Evolutionary conservation across 495 filamentous ascomycete genomes (phyloP).

Genomic region (Bathelium albidoporum): DNA sequence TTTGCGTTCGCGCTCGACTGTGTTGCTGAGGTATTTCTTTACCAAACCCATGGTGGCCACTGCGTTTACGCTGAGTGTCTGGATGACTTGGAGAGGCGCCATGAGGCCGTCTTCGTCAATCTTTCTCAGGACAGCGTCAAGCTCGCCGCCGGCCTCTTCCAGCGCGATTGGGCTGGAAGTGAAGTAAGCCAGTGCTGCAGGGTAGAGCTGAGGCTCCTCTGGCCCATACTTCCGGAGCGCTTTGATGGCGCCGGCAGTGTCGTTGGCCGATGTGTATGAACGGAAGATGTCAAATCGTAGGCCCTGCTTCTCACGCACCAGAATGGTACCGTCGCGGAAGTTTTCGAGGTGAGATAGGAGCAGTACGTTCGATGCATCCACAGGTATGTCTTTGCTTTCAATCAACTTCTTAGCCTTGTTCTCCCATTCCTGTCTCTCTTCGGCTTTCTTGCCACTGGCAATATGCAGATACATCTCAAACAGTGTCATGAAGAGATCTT

Average conservation of each 20-base stretch:
- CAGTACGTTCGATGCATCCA: slow-evolving; percentile 89
- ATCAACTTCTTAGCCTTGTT: slow-evolving; percentile 74
- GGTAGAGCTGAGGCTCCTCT: slow-evolving; percentile 84
- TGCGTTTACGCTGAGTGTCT: slow-evolving; percentile 72
- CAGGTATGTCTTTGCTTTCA: slow-evolving; percentile 67
- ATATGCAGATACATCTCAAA: slow-evolving; percentile 97
- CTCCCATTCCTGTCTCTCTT: slow-evolving; percentile 74
- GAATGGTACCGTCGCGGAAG: slow-evolving; percentile 80
- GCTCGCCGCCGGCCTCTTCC: slow-evolving; percentile 76
- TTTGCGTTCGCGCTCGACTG: slow-evolving; percentile 75
- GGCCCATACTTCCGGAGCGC: slow-evolving; percentile 85
- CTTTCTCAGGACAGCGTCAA: slow-evolving; percentile 67
- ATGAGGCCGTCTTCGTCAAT: slow-evolving; percentile 88
- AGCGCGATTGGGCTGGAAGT: slow-evolving; percentile 73
- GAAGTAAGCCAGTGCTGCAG: slow-evolving; percentile 87
- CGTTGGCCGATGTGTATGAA: slow-evolving; percentile 87
- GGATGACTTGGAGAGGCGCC: slow-evolving; percentile 93
- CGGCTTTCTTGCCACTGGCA: slow-evolving; percentile 60
- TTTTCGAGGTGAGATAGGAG: slow-evolving; percentile 84
- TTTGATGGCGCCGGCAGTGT: slow-evolving; percentile 80
- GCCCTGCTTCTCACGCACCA: slow-evolving; percentile 89
- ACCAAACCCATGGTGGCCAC: slow-evolving; percentile 96
- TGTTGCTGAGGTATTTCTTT: slow-evolving; percentile 79
- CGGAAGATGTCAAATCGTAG: slow-evolving; percentile 92
- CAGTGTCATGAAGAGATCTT: slow-evolving; percentile 85